A percentile compares a stretch with the other conserved stretches of the same genome.
Conservation (phyloP, 257 asterid species). For the Solanum tarijense region DNA sequence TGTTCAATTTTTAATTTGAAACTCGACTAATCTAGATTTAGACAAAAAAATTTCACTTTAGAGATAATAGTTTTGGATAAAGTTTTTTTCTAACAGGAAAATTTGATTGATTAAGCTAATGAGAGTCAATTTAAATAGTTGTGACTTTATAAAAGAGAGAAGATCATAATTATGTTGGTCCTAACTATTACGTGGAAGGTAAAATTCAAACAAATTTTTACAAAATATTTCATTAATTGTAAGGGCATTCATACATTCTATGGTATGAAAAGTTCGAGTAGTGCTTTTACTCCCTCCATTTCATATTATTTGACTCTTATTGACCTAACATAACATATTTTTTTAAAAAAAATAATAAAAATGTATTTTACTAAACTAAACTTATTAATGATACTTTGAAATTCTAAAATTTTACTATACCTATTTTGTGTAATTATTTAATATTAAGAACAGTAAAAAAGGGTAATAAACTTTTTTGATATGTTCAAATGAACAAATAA, state of each 20-base stretch:
- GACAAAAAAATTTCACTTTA: accelerated
- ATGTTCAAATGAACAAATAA: background rate
- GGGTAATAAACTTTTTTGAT: background rate
- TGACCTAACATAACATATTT: too few species aligned
- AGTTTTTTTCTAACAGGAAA: background rate
- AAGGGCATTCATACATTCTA: background rate
- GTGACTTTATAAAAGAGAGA: background rate
- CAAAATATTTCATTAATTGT: background rate
- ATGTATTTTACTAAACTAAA: too few species aligned
- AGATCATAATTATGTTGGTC: background rate
- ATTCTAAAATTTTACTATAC: too few species aligned
- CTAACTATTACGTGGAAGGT: background rate
- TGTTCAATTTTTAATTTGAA: background rate
- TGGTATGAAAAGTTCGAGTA: background rate
- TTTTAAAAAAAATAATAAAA: too few species aligned
- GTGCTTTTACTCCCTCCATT: background rate
- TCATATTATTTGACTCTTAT: too few species aligned
- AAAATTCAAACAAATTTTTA: background rate
- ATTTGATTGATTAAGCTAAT: too few species aligned
- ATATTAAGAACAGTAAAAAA: too few species aligned
- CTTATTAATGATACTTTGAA: too few species aligned
- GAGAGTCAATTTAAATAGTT: background rate
- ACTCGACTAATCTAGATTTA: background rate
- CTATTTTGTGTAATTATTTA: too few species aligned
- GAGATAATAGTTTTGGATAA: background rate